Evolutionary conservation across 2,329 filamentous ascomycete species (phyloP).

Genomic region (Uncinocarpus reesii): DNA sequence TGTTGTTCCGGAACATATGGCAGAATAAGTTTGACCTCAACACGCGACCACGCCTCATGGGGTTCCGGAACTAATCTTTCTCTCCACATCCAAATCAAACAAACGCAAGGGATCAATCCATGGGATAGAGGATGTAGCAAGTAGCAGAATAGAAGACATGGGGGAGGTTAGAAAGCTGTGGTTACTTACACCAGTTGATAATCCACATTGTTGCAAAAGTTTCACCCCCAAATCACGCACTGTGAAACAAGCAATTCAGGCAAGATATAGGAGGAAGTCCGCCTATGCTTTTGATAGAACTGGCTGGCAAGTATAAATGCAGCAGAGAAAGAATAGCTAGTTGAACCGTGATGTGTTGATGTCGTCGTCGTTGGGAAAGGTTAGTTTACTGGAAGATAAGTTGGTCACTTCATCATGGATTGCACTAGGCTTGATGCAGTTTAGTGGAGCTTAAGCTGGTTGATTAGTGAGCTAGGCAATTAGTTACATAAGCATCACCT

Average conservation of each 20-base stretch:
- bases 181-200: constrained; percentile 79
- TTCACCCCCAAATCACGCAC: too few species aligned
- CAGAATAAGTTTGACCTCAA: too few species aligned
- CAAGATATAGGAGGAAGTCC: too few species aligned
- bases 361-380: neutral
- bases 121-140: too few species aligned
- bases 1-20: neutral
- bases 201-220: constrained; percentile 94
- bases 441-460: neutral
- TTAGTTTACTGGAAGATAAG: constrained; percentile 5
- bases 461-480: neutral
- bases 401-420: constrained; percentile 9
- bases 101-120: too few species aligned
- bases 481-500: too few species aligned
- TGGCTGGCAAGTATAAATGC: neutral
- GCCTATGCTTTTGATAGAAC: neutral
- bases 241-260: neutral
- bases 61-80: neutral
- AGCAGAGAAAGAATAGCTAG: neutral
- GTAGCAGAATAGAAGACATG: too few species aligned
- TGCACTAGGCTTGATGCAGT: neutral
- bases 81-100: too few species aligned
- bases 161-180: neutral
- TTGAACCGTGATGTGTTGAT: neutral
- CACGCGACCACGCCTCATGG: too few species aligned